phyloP scores from a whole-genome alignment of 371 early-diverging fungal genomes.

The Mortierella sp. region DNA sequence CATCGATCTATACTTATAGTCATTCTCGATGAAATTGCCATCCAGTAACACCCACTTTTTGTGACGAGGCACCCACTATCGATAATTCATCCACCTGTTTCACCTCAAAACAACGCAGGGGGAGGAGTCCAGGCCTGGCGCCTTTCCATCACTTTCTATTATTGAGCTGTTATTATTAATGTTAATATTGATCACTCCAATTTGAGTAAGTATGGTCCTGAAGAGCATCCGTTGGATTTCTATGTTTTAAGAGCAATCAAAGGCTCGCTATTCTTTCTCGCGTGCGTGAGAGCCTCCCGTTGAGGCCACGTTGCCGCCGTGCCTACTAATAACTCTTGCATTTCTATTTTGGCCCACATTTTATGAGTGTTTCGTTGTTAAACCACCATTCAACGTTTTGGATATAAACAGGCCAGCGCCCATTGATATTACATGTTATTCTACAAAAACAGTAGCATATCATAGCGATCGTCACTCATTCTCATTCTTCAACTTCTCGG shows the following conservation, averaged over 20 bases:
- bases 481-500: not conserved
- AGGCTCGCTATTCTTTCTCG: not conserved
- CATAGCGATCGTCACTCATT: not conserved
- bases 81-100: too few relatives aligned
- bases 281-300: not conserved
- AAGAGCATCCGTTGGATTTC: slow-evolving; percentile 1
- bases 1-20: too few relatives aligned
- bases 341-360: not conserved
- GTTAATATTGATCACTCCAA: not conserved
- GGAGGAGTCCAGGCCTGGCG: too few relatives aligned
- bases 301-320: not conserved
- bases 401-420: not conserved
- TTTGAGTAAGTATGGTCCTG: not conserved
- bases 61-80: too few relatives aligned
- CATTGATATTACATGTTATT: not conserved
- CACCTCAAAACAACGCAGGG: too few relatives aligned
- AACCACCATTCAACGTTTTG: not conserved
- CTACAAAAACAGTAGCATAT: not conserved
- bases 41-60: too few relatives aligned
- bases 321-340: slow-evolving; percentile 6
- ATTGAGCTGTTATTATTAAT: not conserved
- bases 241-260: not conserved
- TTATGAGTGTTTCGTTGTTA: not conserved
- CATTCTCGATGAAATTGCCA: too few relatives aligned
- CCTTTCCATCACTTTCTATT: not conserved